Conservation (phyloP, 441 rosid genomes). For the Pelargonium citronellum region DNA sequence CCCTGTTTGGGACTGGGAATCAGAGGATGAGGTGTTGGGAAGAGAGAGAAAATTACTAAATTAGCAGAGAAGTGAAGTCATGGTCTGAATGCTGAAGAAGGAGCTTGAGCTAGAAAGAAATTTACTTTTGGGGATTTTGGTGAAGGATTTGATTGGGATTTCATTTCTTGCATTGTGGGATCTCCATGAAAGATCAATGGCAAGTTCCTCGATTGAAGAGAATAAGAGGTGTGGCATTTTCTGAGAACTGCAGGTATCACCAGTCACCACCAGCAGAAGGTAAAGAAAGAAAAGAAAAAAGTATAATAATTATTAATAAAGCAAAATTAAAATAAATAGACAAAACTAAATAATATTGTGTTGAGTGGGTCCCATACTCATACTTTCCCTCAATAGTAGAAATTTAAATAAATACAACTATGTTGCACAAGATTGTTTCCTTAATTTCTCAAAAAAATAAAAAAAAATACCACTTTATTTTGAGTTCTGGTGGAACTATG, state of each 20-base stretch:
- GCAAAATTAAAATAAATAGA: background rate
- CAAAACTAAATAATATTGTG: background rate
- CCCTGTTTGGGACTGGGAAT: constrained; percentile 5
- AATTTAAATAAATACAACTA: too few relatives aligned
- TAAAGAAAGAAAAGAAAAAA: background rate
- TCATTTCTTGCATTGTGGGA: constrained; percentile 19
- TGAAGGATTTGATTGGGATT: constrained; percentile 20
- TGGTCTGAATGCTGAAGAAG: constrained; percentile 9
- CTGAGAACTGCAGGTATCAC: constrained; percentile 37
- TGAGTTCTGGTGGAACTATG: background rate
- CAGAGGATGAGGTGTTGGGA: background rate
- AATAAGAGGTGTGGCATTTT: constrained; percentile 45
- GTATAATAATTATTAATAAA: background rate
- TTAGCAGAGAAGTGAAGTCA: constrained; percentile 16
- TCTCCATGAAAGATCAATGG: constrained; percentile 36
- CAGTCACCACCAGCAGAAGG: constrained; percentile 15
- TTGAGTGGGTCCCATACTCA: background rate
- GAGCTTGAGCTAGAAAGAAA: constrained; percentile 15
- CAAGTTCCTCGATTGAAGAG: constrained; percentile 43
- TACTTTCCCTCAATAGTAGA: too few relatives aligned
- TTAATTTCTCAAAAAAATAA: background rate
- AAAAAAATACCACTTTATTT: background rate
- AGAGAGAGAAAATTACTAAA: constrained; percentile 10
- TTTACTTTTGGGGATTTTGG: constrained; percentile 17
- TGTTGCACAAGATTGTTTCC: background rate